A percentile compares a stretch with the other conserved stretches of the same genome.
Evolutionary conservation across 148 eudicot species (phyloP).

Genomic region (Silene latifolia): DNA sequence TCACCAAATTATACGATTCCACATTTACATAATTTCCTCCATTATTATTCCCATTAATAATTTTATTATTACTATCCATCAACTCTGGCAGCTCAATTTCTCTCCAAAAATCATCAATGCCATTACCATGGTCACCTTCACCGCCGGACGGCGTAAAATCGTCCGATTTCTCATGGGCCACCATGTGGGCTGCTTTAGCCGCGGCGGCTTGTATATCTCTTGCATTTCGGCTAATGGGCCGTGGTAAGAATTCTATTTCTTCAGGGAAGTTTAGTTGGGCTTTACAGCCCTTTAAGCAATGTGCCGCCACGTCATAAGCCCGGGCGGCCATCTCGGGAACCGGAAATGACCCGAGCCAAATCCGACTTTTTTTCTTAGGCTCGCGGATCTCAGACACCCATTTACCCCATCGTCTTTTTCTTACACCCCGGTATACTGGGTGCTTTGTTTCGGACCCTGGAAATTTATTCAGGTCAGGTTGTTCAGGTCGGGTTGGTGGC

Average conservation of each 20-base stretch:
- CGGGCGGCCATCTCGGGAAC: slow-evolving; percentile 68
- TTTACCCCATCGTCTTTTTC: slow-evolving; percentile 65
- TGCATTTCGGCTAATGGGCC: slow-evolving; percentile 39
- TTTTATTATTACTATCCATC: slow-evolving; percentile 17
- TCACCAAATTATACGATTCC: slow-evolving; percentile 22
- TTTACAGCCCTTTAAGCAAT: slow-evolving; percentile 49
- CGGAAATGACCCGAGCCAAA: slow-evolving; percentile 68
- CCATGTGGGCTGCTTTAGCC: slow-evolving; percentile 42
- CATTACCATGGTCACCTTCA: background rate
- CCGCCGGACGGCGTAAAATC: background rate
- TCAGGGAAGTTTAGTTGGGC: slow-evolving; percentile 63
- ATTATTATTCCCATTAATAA: background rate
- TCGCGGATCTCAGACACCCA: slow-evolving; percentile 82
- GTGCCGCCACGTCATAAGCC: slow-evolving; percentile 71
- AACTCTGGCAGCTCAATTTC: slow-evolving; percentile 71
- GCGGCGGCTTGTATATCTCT: slow-evolving; percentile 66
- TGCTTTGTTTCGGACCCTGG: slow-evolving; percentile 33
- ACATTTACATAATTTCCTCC: slow-evolving; percentile 8
- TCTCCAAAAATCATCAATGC: slow-evolving; percentile 52
- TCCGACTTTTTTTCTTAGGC: slow-evolving; percentile 52
- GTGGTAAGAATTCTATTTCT: slow-evolving; percentile 44
- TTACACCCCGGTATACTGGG: slow-evolving; percentile 58
- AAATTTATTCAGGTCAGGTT: slow-evolving; percentile 2
- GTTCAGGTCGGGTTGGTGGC: background rate
- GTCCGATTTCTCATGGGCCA: slow-evolving; percentile 14